Evolutionary conservation across 129 eudicot genomes (phyloP).

Genomic region (Daucus carota): DNA sequence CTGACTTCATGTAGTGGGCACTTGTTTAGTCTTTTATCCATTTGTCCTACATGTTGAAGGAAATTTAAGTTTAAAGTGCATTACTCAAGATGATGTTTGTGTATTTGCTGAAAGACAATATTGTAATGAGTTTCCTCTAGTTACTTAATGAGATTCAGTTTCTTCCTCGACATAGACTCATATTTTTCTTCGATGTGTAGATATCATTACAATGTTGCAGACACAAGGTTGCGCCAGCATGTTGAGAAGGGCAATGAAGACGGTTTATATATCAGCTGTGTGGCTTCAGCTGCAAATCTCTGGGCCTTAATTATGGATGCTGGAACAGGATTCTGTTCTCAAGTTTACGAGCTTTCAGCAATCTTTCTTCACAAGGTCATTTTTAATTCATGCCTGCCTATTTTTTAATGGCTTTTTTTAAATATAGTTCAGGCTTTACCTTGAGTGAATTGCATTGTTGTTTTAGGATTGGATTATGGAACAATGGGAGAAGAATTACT

Average conservation of each 20-base stretch:
- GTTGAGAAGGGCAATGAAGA: constrained; percentile 94
- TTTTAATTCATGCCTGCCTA: background rate
- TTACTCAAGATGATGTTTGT: background rate
- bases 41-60: background rate
- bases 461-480: constrained; percentile 98
- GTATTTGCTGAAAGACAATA: background rate
- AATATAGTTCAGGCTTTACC: background rate
- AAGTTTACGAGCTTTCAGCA: constrained; percentile 85
- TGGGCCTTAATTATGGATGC: constrained; percentile 99
- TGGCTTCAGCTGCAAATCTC: constrained; percentile 82
- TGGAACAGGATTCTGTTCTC: constrained; percentile 76
- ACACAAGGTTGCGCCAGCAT: constrained; percentile 78
- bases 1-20: background rate
- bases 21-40: no score
- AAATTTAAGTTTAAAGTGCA: background rate
- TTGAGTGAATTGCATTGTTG: constrained; percentile 1
- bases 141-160: background rate
- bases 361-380: constrained; percentile 86
- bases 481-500: constrained; percentile 97
- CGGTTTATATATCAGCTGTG: constrained; percentile 85
- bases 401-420: background rate
- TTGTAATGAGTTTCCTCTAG: background rate
- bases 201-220: constrained; percentile 95
- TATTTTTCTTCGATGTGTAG: constrained; percentile 31
- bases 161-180: background rate